Conservation (phyloP, 169 alveolate genomes). For the Plasmodium gaboni region DNA sequence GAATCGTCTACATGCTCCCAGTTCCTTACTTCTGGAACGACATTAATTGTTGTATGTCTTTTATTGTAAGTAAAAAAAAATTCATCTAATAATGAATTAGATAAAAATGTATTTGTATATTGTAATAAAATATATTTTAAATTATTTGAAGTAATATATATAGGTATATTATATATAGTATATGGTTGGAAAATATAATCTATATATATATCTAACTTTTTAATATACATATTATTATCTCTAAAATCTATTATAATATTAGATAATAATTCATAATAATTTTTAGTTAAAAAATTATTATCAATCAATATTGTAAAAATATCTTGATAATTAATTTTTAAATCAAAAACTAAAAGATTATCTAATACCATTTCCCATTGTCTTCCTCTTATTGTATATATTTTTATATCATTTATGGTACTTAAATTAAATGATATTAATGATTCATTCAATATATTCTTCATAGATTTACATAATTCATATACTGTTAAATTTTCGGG, state of each 20-base stretch:
- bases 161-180: constrained; percentile 32
- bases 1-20: constrained; percentile 2
- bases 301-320: constrained; percentile 32
- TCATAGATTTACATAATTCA: constrained; percentile 8
- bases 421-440: constrained; percentile 19
- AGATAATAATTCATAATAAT: constrained; percentile 39
- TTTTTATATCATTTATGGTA: constrained; percentile 16
- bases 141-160: constrained; percentile 20
- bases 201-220: constrained; percentile 52
- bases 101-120: constrained; percentile 35
- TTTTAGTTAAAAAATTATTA: constrained; percentile 17
- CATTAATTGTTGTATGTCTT: constrained; percentile 2
- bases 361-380: constrained; percentile 47
- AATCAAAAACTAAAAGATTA: constrained; percentile 4
- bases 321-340: constrained; percentile 32
- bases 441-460: constrained; percentile 31
- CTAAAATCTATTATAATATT: constrained; percentile 60
- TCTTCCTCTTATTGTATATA: constrained; percentile 30
- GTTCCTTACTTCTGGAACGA: not conserved
- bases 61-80: constrained; percentile 56
- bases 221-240: constrained; percentile 25
- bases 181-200: constrained; percentile 50
- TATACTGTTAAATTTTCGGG: constrained; percentile 44
- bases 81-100: constrained; percentile 52
- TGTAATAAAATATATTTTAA: constrained; percentile 33